These are phyloP conservation scores for Melaleuca alternifolia DNA, from an alignment of 345 rosid species.

Conservation along the genomic window DNA sequence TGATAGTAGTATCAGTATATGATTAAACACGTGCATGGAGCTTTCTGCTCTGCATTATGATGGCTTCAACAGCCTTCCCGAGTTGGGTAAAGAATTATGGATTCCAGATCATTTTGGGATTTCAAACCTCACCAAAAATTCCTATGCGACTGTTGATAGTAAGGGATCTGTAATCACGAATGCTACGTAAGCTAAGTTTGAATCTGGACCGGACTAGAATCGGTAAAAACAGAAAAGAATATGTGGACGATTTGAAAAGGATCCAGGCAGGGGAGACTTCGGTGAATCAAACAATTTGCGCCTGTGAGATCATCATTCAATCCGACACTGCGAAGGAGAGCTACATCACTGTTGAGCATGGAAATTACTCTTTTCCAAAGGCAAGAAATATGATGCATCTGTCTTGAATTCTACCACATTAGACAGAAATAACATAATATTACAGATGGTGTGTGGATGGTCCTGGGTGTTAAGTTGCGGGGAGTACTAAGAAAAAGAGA, in stretches of 20 bases:
- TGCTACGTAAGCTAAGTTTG: neutral
- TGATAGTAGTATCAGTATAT: neutral
- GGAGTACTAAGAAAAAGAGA: neutral
- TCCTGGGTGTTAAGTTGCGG: neutral
- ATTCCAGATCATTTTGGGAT: neutral
- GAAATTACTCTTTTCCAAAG: neutral
- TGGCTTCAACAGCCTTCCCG: neutral
- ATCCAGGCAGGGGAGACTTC: neutral
- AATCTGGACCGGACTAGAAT: neutral
- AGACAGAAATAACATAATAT: neutral
- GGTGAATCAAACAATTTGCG: neutral
- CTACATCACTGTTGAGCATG: neutral
- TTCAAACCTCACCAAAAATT: neutral
- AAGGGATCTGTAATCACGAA: neutral
- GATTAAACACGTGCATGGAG: neutral
- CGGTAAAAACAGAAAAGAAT: neutral
- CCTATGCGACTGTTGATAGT: neutral
- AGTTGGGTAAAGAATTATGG: neutral
- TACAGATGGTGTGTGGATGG: neutral
- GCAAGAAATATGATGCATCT: neutral
- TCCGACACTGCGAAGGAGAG: neutral
- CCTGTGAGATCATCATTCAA: neutral
- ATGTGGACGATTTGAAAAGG: neutral
- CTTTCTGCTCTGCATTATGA: neutral
- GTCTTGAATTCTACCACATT: neutral